Percentiles rank a stretch among this genome's conserved stretches.
These are phyloP conservation scores for Hibiscus tridactylites DNA, from an alignment of 345 rosid genomes.

Conservation along the genomic window DNA sequence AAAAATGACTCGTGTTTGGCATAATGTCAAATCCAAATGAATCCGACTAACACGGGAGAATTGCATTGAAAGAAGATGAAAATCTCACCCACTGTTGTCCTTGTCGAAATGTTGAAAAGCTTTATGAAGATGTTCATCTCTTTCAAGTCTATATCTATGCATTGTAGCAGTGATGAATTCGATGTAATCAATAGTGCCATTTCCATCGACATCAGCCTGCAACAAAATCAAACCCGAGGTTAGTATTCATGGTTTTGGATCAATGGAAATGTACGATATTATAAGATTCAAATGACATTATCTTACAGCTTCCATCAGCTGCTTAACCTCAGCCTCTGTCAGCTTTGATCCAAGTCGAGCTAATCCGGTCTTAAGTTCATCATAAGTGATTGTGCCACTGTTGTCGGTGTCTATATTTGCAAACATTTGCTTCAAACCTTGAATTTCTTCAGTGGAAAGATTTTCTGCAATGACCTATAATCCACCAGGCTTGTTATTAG, in stretches of 20 bases:
- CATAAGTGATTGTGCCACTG: constrained; percentile 79
- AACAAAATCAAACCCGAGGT: background rate
- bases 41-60: too few relatives aligned
- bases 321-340: constrained; percentile 64
- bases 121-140: constrained; percentile 63
- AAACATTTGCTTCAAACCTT: constrained; percentile 69
- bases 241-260: background rate
- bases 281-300: background rate
- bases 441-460: constrained; percentile 68
- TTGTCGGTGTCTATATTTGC: constrained; percentile 77
- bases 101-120: constrained; percentile 87
- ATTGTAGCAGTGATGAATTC: constrained; percentile 84
- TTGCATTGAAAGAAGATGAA: background rate
- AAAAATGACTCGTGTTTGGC: background rate
- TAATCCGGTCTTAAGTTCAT: constrained; percentile 69
- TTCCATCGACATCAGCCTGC: constrained; percentile 90
- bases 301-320: constrained; percentile 90
- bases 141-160: constrained; percentile 76
- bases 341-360: constrained; percentile 76
- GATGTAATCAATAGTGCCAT: constrained; percentile 73
- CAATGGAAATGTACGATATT: background rate
- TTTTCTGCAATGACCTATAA: constrained; percentile 76
- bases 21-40: too few relatives aligned
- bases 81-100: constrained; percentile 72
- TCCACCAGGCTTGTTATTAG: background rate